Evolutionary conservation across 2,329 filamentous ascomycete genomes (phyloP), one percentile per base, ranked within the genome.

Genomic region (Lecanicillium sp.): DNA sequence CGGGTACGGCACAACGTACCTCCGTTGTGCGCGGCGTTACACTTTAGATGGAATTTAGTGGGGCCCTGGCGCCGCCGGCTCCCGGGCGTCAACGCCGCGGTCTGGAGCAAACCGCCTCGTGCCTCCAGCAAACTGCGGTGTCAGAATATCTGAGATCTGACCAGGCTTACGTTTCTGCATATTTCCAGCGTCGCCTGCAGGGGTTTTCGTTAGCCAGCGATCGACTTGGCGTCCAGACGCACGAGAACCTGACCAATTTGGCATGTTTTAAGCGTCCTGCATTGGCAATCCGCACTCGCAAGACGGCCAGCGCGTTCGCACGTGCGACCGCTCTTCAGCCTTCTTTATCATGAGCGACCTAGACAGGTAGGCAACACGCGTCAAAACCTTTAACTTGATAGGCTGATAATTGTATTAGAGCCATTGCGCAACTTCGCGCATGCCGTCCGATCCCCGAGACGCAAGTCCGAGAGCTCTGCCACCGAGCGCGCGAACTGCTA

Each of bases 391-490:
- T 14, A 33, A 41, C 13, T 17, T 28, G 19, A 12, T n/a, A 6
- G 3, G 10, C 4, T 31, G 15, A 28, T 41, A 41, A 36, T 17
- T 3, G 2, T 17, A 19, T 10, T 10, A 96, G 90, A 66, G 89
- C 89, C 43, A 98, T 98, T 58, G 84, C 87, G 61, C 89, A 96
- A 65, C 74, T 98, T 57, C 87, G 92, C 69, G 85, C 88, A 58
- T 98, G 92, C 66, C 86, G 89, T 46, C 89, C 90, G 40, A 98
- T 98, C 51, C 90, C 92, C 46, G 92, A 98, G 69, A 74, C 81
- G 29, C 87, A 97, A 67, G 94, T 98, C 45, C 84, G 90, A 58
- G 90, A 98, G 66, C 75, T 98, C 52, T 97, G 92, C 66, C 90
- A 96, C 72, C 96, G 96, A 60, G 92, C 92, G 37, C 79, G 92